These are phyloP conservation scores for Camellia japonica DNA, from an alignment of 148 eudicot genomes.

Conservation along the genomic window DNA sequence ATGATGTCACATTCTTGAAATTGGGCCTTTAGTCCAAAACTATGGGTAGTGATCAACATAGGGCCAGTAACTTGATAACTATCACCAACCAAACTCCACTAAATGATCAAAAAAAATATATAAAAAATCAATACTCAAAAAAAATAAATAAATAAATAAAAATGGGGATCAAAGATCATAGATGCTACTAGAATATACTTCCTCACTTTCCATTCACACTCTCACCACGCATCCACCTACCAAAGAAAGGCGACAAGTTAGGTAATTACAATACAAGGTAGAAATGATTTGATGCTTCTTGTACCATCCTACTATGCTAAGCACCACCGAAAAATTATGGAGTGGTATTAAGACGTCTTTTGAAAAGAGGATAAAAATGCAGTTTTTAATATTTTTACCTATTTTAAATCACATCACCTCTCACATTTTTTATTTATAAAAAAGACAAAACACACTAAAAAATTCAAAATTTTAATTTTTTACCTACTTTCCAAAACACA, in stretches of 20 bases:
- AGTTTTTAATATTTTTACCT: no score
- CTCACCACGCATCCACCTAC: conserved; percentile 3
- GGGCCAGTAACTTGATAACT: conserved; percentile 2
- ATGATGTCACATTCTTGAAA: not conserved
- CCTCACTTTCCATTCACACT: conserved; percentile 1
- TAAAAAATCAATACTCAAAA: no score
- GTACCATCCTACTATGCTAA: not conserved
- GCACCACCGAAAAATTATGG: not conserved
- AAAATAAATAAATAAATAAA: no score
- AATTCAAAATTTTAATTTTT: no score
- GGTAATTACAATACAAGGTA: not conserved
- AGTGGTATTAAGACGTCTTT: no score
- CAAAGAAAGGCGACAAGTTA: not conserved
- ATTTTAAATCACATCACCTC: no score
- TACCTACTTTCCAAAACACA: no score
- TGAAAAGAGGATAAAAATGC: no score
- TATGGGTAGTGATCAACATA: not conserved
- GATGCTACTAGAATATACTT: not conserved
- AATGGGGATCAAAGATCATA: not conserved
- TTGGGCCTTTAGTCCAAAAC: not conserved
- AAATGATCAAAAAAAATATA: not conserved
- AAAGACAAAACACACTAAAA: no score
- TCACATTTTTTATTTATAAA: no score
- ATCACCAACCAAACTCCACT: not conserved
- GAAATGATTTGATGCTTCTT: not conserved